These are phyloP conservation scores for Diaporthe vexans DNA, from an alignment of 2,329 filamentous ascomycete genomes.

Conservation along the genomic window DNA sequence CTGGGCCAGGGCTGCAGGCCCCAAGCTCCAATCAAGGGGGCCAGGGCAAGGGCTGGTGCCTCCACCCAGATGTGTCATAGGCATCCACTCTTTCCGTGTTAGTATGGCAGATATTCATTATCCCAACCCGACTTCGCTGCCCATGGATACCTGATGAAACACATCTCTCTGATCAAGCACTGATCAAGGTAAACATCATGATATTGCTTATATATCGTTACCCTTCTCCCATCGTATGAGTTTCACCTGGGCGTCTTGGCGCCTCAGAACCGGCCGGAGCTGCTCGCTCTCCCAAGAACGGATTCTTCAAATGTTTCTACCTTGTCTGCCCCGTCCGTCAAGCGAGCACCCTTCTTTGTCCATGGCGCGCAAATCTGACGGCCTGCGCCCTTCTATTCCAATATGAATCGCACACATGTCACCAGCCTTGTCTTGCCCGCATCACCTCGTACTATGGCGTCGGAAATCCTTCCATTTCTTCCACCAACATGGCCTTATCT, in stretches of 20 bases:
- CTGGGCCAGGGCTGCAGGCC: slow-evolving; percentile 16
- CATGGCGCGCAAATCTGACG: neutral
- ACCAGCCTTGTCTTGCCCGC: neutral
- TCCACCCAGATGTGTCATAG: slow-evolving; percentile 28
- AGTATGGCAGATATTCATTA: slow-evolving; percentile 21
- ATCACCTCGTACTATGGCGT: neutral
- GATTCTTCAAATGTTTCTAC: neutral
- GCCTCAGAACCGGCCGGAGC: neutral
- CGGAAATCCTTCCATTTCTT: neutral
- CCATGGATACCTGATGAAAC: slow-evolving; percentile 13
- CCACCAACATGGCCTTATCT: neutral
- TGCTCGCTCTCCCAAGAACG: neutral
- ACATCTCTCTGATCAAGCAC: neutral
- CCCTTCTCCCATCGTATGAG: neutral
- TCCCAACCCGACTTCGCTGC: slow-evolving; percentile 5
- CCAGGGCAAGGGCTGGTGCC: no score
- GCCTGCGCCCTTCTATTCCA: neutral
- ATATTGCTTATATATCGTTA: neutral
- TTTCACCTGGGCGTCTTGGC: neutral
- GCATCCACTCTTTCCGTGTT: slow-evolving; percentile 1
- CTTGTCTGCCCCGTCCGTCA: neutral
- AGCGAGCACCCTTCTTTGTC: neutral
- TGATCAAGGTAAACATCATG: neutral
- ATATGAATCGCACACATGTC: neutral
- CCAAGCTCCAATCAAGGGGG: slow-evolving; percentile 10